Evolutionary conservation across 2,329 filamentous ascomycete species (phyloP).

Genomic region (Didymella exigua): DNA sequence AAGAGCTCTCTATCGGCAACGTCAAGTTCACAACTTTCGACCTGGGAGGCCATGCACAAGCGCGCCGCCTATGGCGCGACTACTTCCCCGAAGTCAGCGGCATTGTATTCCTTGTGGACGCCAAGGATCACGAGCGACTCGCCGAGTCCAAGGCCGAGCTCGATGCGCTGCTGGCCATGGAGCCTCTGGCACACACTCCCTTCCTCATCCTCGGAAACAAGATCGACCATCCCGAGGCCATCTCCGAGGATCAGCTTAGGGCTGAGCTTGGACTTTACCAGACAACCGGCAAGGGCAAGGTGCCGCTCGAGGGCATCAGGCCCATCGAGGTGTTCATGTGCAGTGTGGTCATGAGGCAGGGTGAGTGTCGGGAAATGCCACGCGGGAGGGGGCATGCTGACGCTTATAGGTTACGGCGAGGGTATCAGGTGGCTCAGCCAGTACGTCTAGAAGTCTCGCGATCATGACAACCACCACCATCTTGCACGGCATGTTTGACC

Average conservation of each 20-base stretch:
- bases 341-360: slow-evolving; percentile 96
- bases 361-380: slow-evolving; percentile 8
- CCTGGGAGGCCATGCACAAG: slow-evolving; percentile 48
- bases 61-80: slow-evolving; percentile 45
- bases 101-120: slow-evolving; percentile 95
- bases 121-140: slow-evolving; percentile 94
- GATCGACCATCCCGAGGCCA: slow-evolving; percentile 95
- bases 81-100: slow-evolving; percentile 57
- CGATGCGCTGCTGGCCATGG: slow-evolving; percentile 89
- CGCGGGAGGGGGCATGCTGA: neutral
- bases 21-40: slow-evolving; percentile 92
- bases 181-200: slow-evolving; percentile 91
- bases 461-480: neutral
- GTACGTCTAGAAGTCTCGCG: slow-evolving; percentile 38
- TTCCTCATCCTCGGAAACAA: slow-evolving; percentile 98
- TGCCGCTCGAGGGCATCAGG: slow-evolving; percentile 38
- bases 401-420: slow-evolving; percentile 39
- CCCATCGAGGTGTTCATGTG: slow-evolving; percentile 94
- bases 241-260: slow-evolving; percentile 92
- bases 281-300: slow-evolving; percentile 43
- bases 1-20: slow-evolving; percentile 55
- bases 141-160: slow-evolving; percentile 94
- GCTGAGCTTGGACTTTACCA: slow-evolving; percentile 92
- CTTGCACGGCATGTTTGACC: neutral
- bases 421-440: slow-evolving; percentile 49